These are phyloP conservation scores for Hepatocystis sp. DNA, from an alignment of 169 alveolate species.

Conservation along the genomic window DNA sequence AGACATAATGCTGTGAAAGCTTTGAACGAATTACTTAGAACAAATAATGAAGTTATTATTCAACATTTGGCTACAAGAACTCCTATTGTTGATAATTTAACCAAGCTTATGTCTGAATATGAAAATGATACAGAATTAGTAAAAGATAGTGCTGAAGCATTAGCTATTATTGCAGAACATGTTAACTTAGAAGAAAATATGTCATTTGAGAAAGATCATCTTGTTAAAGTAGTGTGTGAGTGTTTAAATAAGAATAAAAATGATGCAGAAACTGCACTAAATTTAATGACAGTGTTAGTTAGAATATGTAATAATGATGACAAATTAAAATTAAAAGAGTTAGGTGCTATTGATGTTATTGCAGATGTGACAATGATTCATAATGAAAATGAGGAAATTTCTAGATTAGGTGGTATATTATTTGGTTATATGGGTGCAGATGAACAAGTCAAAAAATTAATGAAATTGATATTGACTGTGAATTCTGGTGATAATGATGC, in stretches of 20 bases:
- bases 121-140: constrained; percentile 78
- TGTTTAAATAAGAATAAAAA: constrained; percentile 85
- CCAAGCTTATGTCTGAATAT: constrained; percentile 79
- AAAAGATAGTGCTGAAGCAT: constrained; percentile 76
- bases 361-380: constrained; percentile 90
- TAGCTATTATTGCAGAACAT: constrained; percentile 77
- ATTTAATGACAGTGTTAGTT: constrained; percentile 81
- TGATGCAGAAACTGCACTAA: constrained; percentile 81
- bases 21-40: constrained; percentile 83
- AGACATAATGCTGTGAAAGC: constrained; percentile 81
- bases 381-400: constrained; percentile 86
- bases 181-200: constrained; percentile 55
- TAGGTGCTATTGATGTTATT: constrained; percentile 90
- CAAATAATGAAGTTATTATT: constrained; percentile 78
- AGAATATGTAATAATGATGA: constrained; percentile 80
- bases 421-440: constrained; percentile 93
- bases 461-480: constrained; percentile 88
- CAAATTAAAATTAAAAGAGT: constrained; percentile 83
- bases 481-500: constrained; percentile 86
- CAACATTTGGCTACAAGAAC: constrained; percentile 78
- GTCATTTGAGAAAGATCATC: constrained; percentile 77
- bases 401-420: constrained; percentile 89
- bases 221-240: constrained; percentile 80
- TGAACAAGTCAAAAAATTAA: constrained; percentile 90
- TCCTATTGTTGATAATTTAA: constrained; percentile 71